These are phyloP conservation scores for Fusarium bulbicola DNA, from an alignment of 2,329 filamentous ascomycete species.

Conservation along the genomic window DNA sequence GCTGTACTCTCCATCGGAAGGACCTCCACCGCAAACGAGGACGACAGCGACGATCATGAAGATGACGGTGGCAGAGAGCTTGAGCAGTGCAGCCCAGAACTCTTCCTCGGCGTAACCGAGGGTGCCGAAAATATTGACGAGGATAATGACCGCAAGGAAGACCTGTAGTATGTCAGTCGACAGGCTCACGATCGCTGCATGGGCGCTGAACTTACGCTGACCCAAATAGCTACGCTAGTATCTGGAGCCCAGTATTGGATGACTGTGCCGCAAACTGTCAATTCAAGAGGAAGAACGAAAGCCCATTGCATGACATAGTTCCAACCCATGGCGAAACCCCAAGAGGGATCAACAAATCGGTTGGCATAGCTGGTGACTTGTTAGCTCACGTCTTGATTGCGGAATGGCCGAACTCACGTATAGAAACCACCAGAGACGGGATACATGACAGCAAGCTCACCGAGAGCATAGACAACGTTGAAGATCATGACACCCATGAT, in stretches of 20 bases:
- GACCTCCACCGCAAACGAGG: constrained; percentile 68
- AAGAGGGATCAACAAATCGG: constrained; percentile 66
- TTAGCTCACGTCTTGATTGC: neutral
- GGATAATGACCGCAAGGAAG: constrained; percentile 61
- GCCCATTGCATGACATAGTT: constrained; percentile 59
- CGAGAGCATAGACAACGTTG: constrained; percentile 69
- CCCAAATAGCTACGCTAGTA: constrained; percentile 60
- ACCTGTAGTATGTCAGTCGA: constrained; percentile 41
- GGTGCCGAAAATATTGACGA: constrained; percentile 66
- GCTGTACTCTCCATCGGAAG: constrained; percentile 55
- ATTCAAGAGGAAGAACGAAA: constrained; percentile 57
- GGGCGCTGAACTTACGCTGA: constrained; percentile 47
- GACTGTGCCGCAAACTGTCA: constrained; percentile 60
- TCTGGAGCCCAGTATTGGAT: constrained; percentile 58
- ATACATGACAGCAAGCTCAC: constrained; percentile 55
- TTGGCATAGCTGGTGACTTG: constrained; percentile 53
- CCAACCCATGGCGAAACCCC: constrained; percentile 55
- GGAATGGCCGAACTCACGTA: constrained; percentile 42
- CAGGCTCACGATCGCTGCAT: neutral
- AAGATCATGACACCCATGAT: constrained; percentile 70
- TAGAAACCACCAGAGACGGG: constrained; percentile 66
- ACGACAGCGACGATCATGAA: constrained; percentile 72
- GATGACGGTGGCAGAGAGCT: constrained; percentile 65
- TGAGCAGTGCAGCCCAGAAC: constrained; percentile 66
- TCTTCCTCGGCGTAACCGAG: constrained; percentile 68